Base-by-base conservation (phyloP, 2,329 filamentous ascomycete genomes). In the Phoma sp. region DNA sequence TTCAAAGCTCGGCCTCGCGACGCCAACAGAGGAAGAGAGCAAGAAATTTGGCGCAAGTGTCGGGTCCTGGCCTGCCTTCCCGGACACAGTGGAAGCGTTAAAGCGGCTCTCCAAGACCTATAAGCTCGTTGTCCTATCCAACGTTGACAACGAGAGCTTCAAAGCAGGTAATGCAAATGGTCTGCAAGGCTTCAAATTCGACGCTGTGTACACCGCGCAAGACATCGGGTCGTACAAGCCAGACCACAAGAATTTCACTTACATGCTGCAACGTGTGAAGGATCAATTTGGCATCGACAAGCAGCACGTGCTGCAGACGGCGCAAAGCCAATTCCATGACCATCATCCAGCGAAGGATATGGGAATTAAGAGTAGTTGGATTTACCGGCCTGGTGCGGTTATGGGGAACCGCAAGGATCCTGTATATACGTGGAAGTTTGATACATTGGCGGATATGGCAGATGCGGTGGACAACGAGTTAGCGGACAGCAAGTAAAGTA, bases 161-260 rank as follows among this genome's bases (percentile, higher is more conserved):
- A 63, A 72, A 0, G 73, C 72, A 18, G 82, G 81, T 2, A 76
- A 80, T 12, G 66, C 74, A 1, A 78, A 81, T 0, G 79, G 82
- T 21, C 74, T 91, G 11, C 68, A 76, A 15, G 81, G 80, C 0
- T 78, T 83, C 20, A 61, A 77, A 11, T 87, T 91, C 64, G 87
- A 89, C 62, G 80, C 81, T 11, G 77, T 90, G 20, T 85, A 88
- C 72, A 91, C 88, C 2, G 89, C 89, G 1, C 79, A 92, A 73
- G 83, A 89, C 37, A 84, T 92, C 47, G 88, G 89, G 1, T 81
- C 78, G 6, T 92, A 92, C 72, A 92, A 92, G 76, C 90, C 90
- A 0, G 76, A 83, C 56, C 68, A 74, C 30, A 69, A 70, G 23
- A 91, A 91, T 64, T 92, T 92, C 60, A 78, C 83, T 50, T 88